These are phyloP conservation scores for Adansonia digitata DNA, from an alignment of 345 rosid species.

Conservation along the genomic window DNA sequence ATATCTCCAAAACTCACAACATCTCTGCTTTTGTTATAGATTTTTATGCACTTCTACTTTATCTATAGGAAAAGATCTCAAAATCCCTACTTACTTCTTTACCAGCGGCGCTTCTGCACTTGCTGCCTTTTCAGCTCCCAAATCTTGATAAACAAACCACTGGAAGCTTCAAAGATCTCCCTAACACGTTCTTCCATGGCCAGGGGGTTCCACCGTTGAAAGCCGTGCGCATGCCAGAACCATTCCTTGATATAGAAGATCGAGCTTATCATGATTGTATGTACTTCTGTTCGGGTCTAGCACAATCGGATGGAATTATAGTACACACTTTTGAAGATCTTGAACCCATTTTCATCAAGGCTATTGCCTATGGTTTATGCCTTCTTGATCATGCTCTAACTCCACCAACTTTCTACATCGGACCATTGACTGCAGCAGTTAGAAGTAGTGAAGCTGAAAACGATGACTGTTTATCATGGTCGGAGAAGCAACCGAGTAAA, in stretches of 20 bases:
- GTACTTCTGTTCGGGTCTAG: constrained; percentile 10
- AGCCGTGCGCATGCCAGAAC: constrained; percentile 16
- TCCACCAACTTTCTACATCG: constrained; percentile 27
- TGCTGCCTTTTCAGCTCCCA: constrained; percentile 21
- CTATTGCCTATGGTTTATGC: constrained; percentile 25
- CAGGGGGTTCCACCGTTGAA: constrained; percentile 27
- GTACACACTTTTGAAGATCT: constrained; percentile 32
- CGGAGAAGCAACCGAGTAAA: constrained; percentile 33
- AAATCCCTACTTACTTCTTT: constrained; percentile 29
- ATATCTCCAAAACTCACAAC: constrained; percentile 11
- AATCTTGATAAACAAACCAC: neutral
- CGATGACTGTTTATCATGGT: constrained; percentile 31
- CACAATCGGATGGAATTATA: constrained; percentile 31
- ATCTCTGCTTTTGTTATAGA: constrained; percentile 34
- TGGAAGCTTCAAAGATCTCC: constrained; percentile 8
- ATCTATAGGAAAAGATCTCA: constrained; percentile 17
- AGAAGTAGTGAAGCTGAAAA: neutral
- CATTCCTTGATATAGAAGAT: constrained; percentile 19
- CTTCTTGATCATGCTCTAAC: constrained; percentile 6
- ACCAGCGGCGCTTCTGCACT: constrained; percentile 23
- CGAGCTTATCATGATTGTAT: constrained; percentile 21
- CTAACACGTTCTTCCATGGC: neutral
- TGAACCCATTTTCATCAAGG: constrained; percentile 25
- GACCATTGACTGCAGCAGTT: constrained; percentile 20
- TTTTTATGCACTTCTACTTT: constrained; percentile 26